Conservation (phyloP, 495 filamentous ascomycete genomes). For the Penicillium tannophilum region DNA sequence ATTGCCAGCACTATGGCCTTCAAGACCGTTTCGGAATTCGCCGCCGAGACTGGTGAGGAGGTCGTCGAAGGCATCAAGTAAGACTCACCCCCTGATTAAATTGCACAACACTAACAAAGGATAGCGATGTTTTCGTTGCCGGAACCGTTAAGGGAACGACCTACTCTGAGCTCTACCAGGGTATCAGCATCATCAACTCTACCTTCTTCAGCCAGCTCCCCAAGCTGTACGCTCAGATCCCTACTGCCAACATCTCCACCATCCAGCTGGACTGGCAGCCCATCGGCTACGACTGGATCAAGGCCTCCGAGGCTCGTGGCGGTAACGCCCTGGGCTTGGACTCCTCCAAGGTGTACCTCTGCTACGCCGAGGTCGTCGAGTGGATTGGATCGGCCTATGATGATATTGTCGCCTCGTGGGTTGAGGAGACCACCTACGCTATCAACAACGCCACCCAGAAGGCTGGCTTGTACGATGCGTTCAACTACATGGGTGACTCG, state of each 20-base stretch:
- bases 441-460: constrained; percentile 39
- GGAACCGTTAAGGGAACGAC: constrained; percentile 37
- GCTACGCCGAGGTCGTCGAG: constrained; percentile 43
- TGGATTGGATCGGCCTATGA: constrained; percentile 38
- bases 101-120: constrained; percentile 9
- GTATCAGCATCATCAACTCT: constrained; percentile 40
- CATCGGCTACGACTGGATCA: constrained; percentile 44
- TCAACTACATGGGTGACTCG: constrained; percentile 39
- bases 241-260: constrained; percentile 34
- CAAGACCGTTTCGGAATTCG: constrained; percentile 38
- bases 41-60: constrained; percentile 30
- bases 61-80: constrained; percentile 36
- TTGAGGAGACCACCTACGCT: constrained; percentile 35
- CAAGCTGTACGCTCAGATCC: constrained; percentile 32
- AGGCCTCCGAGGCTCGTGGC: constrained; percentile 32
- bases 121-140: constrained; percentile 40
- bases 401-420: constrained; percentile 33
- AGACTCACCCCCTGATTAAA: neutral
- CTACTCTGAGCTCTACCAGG: constrained; percentile 30
- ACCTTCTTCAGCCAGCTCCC: constrained; percentile 40
- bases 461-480: constrained; percentile 33
- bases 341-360: constrained; percentile 35
- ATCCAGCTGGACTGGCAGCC: constrained; percentile 50
- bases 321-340: constrained; percentile 49
- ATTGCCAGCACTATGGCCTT: constrained; percentile 36